Base-by-base conservation (phyloP, 345 rosid genomes). In the Cardamine resedifolia region DNA sequence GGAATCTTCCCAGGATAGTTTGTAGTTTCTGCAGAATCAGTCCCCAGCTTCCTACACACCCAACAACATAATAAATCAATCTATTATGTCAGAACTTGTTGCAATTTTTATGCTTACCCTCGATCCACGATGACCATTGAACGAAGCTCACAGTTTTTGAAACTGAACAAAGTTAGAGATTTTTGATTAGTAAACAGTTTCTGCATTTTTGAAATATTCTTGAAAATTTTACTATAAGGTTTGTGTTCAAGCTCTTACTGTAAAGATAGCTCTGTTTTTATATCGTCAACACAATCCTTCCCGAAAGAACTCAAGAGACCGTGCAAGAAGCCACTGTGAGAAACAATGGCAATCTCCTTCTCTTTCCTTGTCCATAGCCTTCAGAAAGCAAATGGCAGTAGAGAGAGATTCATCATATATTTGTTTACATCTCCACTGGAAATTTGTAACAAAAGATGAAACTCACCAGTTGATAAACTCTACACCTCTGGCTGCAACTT, bases 311-410 rank as follows among this genome's bases (percentile, higher is more conserved):
- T 83, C 52, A 92, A 69, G 7, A 80, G 68, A 14, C 87, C 89
- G 16, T 70, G 82, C 71, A 92, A 79, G 83, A 89, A 88, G 26
- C 85, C 87, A 52, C 96, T 82, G 70, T 92, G 98, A 58, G 88
- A 82, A 68, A 92, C 98, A 73, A 88, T 71, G 8, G 91, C 96
- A 15, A 92, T 92, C 88, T 89, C 95, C 63, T 80, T 89, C 74
- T 92, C 98, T 57, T 84, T 80, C 41, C 91, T 83, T 0, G 86
- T n/a, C n/a, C 89, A 85, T 77, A 92, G 68, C 98, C 96, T 92
- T 58, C 51, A 65, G 59, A 70, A 36, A 58, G 6, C 31, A 43
- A 38, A 48, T 55, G 4, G 3, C 18, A 53, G 4, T 48, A 20
- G 21, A 33, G 20, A 15, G 1, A 59, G n/a, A 21, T 51, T 50